Conservation (phyloP, 768 basidiomycete genomes). For the Hygrocybe coccinea region DNA sequence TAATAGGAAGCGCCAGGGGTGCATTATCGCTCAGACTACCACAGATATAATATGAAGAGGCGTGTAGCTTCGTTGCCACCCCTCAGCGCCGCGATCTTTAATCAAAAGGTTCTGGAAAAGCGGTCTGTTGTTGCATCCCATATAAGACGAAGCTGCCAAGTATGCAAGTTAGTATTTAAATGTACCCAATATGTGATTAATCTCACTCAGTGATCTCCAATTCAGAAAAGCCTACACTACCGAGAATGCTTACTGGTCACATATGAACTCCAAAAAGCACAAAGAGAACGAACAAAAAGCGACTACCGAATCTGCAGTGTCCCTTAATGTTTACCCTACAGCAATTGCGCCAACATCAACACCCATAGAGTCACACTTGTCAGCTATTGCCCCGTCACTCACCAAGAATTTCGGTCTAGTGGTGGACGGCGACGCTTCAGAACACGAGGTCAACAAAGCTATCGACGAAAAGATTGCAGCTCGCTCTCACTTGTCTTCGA, state of each 20-base stretch:
- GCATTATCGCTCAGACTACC: slow-evolving; percentile 92
- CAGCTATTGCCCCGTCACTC: slow-evolving; percentile 1
- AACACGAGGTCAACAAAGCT: slow-evolving; percentile 48
- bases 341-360: not conserved
- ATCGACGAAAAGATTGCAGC: slow-evolving; percentile 75
- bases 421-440: too few species aligned
- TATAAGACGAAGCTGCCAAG: slow-evolving; percentile 59
- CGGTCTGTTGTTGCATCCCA: slow-evolving; percentile 58
- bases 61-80: slow-evolving; percentile 87
- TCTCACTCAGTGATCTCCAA: not conserved
- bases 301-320: slow-evolving; percentile 15
- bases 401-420: slow-evolving; percentile 29
- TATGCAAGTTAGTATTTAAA: slow-evolving; percentile 78
- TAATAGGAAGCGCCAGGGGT: slow-evolving; percentile 43
- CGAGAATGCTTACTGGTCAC: slow-evolving; percentile 84
- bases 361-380: slow-evolving; percentile 10
- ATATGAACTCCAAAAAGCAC: slow-evolving; percentile 86
- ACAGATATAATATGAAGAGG: slow-evolving; percentile 98
- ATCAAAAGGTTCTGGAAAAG: slow-evolving; percentile 82
- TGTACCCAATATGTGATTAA: slow-evolving; percentile 3
- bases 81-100: slow-evolving; percentile 70
- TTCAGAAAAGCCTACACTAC: slow-evolving; percentile 82
- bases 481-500: slow-evolving; percentile 53
- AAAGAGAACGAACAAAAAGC: slow-evolving; percentile 65
- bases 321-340: too few species aligned